phyloP scores from a whole-genome alignment of 2,329 filamentous ascomycete genomes.

The Rutstroemia sp. region DNA sequence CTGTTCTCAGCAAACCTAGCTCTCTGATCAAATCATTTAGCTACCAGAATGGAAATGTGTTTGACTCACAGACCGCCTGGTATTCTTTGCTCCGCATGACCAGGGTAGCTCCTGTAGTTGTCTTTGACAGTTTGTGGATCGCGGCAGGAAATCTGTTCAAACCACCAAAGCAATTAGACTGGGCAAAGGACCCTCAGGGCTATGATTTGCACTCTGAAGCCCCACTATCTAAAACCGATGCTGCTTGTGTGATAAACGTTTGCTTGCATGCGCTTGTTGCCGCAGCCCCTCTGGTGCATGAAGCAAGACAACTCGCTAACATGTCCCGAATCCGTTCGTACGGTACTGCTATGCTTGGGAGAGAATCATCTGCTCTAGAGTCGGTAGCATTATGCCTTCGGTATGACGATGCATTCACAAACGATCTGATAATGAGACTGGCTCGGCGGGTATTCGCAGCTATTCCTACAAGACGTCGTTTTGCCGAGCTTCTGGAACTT shows the following conservation, averaged over 20 bases:
- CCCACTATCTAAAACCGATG: slow-evolving; percentile 23
- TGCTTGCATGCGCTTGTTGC: slow-evolving; percentile 57
- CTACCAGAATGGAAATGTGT: slow-evolving; percentile 38
- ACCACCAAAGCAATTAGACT: slow-evolving; percentile 35
- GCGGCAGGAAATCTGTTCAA: slow-evolving; percentile 51
- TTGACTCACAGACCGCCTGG: slow-evolving; percentile 56
- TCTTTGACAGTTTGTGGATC: slow-evolving; percentile 59
- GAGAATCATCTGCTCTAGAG: slow-evolving; percentile 40
- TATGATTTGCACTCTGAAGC: slow-evolving; percentile 4
- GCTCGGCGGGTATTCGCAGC: slow-evolving; percentile 52
- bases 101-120: slow-evolving; percentile 47
- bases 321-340: slow-evolving; percentile 50
- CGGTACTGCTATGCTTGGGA: slow-evolving; percentile 37
- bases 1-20: slow-evolving; percentile 51
- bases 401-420: slow-evolving; percentile 56
- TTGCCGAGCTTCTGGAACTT: slow-evolving; percentile 25
- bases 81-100: slow-evolving; percentile 56
- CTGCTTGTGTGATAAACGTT: slow-evolving; percentile 37
- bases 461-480: slow-evolving; percentile 33
- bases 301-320: slow-evolving; percentile 39
- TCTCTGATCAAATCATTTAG: slow-evolving; percentile 51
- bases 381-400: slow-evolving; percentile 45
- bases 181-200: slow-evolving; percentile 16
- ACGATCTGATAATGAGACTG: slow-evolving; percentile 51
- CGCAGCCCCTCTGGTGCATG: slow-evolving; percentile 38